Evolutionary conservation across 2,329 filamentous ascomycete genomes (phyloP).

Genomic region (Phialophora chinensis): DNA sequence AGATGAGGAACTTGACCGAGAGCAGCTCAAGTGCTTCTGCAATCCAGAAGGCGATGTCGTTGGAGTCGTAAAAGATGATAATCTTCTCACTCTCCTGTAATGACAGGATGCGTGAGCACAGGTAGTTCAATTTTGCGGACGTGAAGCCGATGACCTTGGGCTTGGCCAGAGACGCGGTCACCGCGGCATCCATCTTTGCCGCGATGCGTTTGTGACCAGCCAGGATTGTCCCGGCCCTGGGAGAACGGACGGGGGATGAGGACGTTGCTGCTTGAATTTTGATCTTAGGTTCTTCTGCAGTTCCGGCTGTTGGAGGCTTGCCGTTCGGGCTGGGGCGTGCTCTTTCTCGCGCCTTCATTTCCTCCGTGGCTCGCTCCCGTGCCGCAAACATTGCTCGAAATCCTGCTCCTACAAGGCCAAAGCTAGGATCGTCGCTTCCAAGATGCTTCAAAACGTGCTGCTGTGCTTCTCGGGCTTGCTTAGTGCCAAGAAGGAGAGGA

Average conservation of each 20-base stretch:
- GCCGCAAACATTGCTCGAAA: slow-evolving; percentile 46
- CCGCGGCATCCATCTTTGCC: slow-evolving; percentile 62
- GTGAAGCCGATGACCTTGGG: slow-evolving; percentile 76
- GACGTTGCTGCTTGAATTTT: slow-evolving; percentile 30
- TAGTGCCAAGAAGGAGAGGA: slow-evolving; percentile 63
- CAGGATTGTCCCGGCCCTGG: neutral
- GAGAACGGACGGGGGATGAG: slow-evolving; percentile 13
- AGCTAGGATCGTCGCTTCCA: slow-evolving; percentile 45
- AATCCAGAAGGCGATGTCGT: slow-evolving; percentile 85
- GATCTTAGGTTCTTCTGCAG: slow-evolving; percentile 35
- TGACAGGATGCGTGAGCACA: slow-evolving; percentile 73
- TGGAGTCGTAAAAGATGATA: slow-evolving; percentile 88
- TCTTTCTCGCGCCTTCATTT: slow-evolving; percentile 28
- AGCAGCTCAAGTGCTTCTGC: slow-evolving; percentile 79
- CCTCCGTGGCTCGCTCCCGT: slow-evolving; percentile 33
- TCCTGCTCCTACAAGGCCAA: slow-evolving; percentile 51
- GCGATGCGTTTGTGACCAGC: slow-evolving; percentile 46
- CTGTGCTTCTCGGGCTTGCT: slow-evolving; percentile 63
- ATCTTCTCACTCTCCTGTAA: slow-evolving; percentile 80
- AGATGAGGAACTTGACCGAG: slow-evolving; percentile 66
- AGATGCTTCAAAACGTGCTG: slow-evolving; percentile 56
- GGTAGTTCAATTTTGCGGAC: slow-evolving; percentile 85
- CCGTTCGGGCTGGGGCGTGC: slow-evolving; percentile 16
- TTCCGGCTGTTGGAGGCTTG: slow-evolving; percentile 24
- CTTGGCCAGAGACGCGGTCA: slow-evolving; percentile 53